These are phyloP conservation scores for Tubosaeta sp. DNA, from an alignment of 768 basidiomycete genomes.

Conservation along the genomic window DNA sequence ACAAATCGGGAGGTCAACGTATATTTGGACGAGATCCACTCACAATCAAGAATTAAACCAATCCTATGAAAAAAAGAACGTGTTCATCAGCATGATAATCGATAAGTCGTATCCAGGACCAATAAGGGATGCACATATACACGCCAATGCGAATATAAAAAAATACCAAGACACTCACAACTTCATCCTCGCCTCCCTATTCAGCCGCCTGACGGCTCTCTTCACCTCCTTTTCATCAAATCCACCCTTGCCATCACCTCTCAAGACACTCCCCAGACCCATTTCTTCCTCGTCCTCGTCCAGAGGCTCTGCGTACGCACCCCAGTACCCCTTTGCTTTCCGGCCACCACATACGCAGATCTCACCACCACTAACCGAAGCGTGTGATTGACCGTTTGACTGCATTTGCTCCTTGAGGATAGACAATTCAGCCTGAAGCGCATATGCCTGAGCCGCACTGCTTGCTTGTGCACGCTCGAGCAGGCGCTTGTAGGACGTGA, in stretches of 20 bases:
- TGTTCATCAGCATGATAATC: slow-evolving; percentile 4
- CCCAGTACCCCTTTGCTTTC: slow-evolving; percentile 66
- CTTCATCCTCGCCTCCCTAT: slow-evolving; percentile 66
- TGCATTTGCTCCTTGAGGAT: slow-evolving; percentile 50
- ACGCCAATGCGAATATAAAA: background rate
- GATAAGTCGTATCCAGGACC: background rate
- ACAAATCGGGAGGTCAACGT: background rate
- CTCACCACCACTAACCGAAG: slow-evolving; percentile 22
- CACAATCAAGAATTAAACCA: slow-evolving; percentile 27
- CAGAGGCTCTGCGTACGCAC: slow-evolving; percentile 50
- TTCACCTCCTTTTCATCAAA: slow-evolving; percentile 72
- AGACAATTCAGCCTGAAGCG: slow-evolving; percentile 76
- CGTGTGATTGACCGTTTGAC: slow-evolving; percentile 10
- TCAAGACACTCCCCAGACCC: slow-evolving; percentile 46
- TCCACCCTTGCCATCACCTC: slow-evolving; percentile 42
- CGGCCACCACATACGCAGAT: slow-evolving; percentile 56
- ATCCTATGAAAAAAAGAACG: slow-evolving; percentile 13
- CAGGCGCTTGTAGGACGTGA: slow-evolving; percentile 72
- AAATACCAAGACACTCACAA: slow-evolving; percentile 46
- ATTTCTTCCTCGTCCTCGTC: slow-evolving; percentile 42
- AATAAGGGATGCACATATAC: no score
- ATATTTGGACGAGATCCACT: slow-evolving; percentile 5
- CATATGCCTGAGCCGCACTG: slow-evolving; percentile 78
- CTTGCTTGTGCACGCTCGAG: slow-evolving; percentile 78
- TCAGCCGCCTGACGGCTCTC: slow-evolving; percentile 56